phyloP scores from a whole-genome alignment of 106 monocot genomes.

The Cymbidium sinense region DNA sequence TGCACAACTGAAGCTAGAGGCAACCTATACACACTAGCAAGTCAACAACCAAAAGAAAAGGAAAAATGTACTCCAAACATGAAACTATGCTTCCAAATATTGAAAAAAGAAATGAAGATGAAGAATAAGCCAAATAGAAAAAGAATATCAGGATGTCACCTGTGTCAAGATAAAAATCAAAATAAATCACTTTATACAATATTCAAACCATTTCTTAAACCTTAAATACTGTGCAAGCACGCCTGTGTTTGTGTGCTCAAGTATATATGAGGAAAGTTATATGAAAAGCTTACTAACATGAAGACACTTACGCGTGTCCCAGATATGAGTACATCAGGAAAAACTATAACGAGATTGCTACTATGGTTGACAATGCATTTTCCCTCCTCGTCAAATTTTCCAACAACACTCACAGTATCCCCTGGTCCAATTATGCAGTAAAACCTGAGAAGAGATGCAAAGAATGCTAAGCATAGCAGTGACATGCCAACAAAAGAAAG shows the following conservation, averaged over 20 bases:
- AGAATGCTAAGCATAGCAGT: not conserved
- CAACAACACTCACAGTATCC: slow-evolving; percentile 72
- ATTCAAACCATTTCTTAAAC: not conserved
- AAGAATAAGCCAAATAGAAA: not conserved
- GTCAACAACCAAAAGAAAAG: not conserved
- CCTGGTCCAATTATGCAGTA: slow-evolving; percentile 73
- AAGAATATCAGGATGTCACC: not conserved
- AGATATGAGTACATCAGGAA: slow-evolving; percentile 85
- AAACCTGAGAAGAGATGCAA: slow-evolving; percentile 47
- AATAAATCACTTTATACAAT: not conserved
- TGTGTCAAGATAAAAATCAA: not conserved
- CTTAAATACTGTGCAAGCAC: not conserved
- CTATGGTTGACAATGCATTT: slow-evolving; percentile 63
- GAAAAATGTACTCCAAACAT: not conserved
- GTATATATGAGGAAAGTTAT: not conserved
- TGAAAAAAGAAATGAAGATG: not conserved
- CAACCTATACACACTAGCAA: slow-evolving; percentile 45
- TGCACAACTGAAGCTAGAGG: slow-evolving; percentile 88
- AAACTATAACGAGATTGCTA: slow-evolving; percentile 64
- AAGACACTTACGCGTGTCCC: slow-evolving; percentile 68
- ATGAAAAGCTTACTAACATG: not conserved
- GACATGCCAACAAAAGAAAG: not conserved
- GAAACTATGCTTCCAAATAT: not conserved
- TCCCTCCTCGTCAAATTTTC: slow-evolving; percentile 72
- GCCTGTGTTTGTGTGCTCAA: not conserved